Base-by-base conservation (phyloP, 2,329 filamentous ascomycete genomes). In the Setomelanomma holmii region DNA sequence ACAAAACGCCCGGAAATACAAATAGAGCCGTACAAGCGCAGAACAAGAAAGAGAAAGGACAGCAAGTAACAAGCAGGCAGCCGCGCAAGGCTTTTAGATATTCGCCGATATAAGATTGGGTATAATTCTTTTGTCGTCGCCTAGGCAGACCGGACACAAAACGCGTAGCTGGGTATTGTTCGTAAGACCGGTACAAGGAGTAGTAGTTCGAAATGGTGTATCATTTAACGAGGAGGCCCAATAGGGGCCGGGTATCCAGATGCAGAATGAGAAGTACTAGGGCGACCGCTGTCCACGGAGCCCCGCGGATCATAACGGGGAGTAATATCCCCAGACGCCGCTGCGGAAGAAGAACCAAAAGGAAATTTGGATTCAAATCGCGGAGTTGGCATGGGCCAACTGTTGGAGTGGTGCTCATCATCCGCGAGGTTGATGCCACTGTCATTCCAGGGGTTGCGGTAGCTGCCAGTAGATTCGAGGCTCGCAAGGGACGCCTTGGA, bases 361-460 rank as follows among this genome's bases (percentile, higher is more conserved):
- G 84, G 83, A 77, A 86, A 86, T 75, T 86, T 86, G 66, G 78
- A 90, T 69, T 80, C 75, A 82, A 70, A 74, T 58, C 72, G 73
- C 58, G 71, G 69, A 48, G 72, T 71, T 57, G 73, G 68, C 61
- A 73, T 69, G 7, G 71, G 68, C 73, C 73, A 75, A 63, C 71
- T 68, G 54, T 71, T 73, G 58, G 60, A 64, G 56, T 73, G 71
- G 61, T 83, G 80, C 64, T 97, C 92, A 60, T 96, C 67, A 68
- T 97, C 93, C 58, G 90, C 83, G 63, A 97, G 86, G 74, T 97
- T 97, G 72, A 97, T 92, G 67, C 93, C 93, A 71, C 91, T 96
- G 75, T 98, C 93, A 75, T 97, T 97, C 93, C 93, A 98, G 56
- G 93, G 93, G 78, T 97, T 96, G 76, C 93, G 90, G 76, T 96